These are phyloP conservation scores for Cryptococcus sp. DNA, from an alignment of 1,284 basidiomycete genomes.

Conservation along the genomic window DNA sequence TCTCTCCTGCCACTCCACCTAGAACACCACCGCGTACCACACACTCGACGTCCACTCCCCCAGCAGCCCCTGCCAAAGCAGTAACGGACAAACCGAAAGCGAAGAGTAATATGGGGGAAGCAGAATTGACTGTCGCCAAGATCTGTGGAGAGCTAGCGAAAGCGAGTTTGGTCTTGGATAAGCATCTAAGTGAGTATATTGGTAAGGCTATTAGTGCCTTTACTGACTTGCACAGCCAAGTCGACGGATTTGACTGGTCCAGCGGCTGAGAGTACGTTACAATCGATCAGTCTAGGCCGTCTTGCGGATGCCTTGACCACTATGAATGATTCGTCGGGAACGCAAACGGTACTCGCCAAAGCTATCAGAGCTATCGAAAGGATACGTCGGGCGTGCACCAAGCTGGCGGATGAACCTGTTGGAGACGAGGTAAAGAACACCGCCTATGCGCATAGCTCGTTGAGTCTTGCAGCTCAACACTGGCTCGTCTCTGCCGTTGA, in stretches of 20 bases:
- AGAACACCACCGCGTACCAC: not conserved
- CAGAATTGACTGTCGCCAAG: constrained; percentile 12
- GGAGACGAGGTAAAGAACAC: not conserved
- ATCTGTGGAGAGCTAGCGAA: constrained; percentile 21
- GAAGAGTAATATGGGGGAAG: constrained; percentile 1
- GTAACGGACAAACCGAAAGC: not conserved
- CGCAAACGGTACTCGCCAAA: constrained; percentile 10
- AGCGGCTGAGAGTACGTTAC: constrained; percentile 5
- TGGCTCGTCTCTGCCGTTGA: constrained; percentile 13
- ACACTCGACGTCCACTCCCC: not conserved
- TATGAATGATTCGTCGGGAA: constrained; percentile 5
- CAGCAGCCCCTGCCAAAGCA: not conserved
- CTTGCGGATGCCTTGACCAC: constrained; percentile 10
- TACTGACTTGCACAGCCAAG: not conserved
- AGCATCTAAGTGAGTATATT: constrained; percentile 6
- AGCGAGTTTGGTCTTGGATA: constrained; percentile 14
- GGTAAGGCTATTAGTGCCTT: not conserved
- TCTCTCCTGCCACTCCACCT: not conserved
- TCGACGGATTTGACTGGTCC: not conserved
- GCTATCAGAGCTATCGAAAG: constrained; percentile 18
- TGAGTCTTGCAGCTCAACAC: not conserved
- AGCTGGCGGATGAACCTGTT: constrained; percentile 2
- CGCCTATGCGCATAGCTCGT: too few relatives aligned
- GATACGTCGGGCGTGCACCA: constrained; percentile 17
- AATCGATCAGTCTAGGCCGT: not conserved